Conservation (phyloP, 495 filamentous ascomycete species). For the Penicillium mononematosum region DNA sequence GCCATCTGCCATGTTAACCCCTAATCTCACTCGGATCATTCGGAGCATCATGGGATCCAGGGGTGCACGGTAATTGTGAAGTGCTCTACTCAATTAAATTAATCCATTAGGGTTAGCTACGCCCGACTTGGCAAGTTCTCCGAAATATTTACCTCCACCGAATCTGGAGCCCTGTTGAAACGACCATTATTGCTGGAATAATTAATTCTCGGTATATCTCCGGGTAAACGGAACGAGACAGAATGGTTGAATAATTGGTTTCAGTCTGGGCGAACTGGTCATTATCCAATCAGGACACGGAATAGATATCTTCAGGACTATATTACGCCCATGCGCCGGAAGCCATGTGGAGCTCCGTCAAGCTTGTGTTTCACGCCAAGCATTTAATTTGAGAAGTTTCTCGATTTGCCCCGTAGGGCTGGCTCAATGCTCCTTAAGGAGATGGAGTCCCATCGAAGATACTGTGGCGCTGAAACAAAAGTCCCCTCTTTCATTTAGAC, state of each 20-base stretch:
- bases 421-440: no score
- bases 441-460: not conserved
- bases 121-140: not conserved
- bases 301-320: not conserved
- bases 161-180: not conserved
- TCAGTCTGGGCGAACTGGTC: not conserved
- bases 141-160: not conserved
- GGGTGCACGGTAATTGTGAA: not conserved
- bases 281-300: not conserved
- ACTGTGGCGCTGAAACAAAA: not conserved
- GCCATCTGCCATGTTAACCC: not conserved
- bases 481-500: not conserved
- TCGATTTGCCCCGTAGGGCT: not conserved
- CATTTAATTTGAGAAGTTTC: not conserved
- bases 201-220: slow-evolving; percentile 1
- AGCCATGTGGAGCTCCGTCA: slow-evolving; percentile 4
- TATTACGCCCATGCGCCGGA: not conserved
- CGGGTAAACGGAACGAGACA: slow-evolving; percentile 1
- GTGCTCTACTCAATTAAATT: not conserved
- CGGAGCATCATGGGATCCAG: not conserved
- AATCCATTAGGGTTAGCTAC: not conserved
- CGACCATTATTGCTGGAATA: no score
- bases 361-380: slow-evolving; percentile 5
- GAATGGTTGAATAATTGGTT: not conserved
- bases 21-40: not conserved